A percentile compares a stretch with the other conserved stretches of the same genome.
Conservation (phyloP, 495 filamentous ascomycete genomes). For the Massariosphaeria phaeospora region DNA sequence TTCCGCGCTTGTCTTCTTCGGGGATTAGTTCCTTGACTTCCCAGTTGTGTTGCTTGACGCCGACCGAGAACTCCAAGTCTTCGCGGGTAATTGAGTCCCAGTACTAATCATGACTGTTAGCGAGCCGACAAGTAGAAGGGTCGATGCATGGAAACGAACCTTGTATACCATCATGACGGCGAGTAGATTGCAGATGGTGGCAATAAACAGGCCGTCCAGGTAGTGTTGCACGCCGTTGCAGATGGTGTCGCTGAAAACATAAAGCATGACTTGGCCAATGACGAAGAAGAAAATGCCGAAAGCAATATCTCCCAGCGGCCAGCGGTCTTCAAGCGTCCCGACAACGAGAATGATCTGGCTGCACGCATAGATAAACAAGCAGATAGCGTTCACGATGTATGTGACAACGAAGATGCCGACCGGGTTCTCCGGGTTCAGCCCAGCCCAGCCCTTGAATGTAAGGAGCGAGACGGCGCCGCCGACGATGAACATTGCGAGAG, state of each 20-base stretch:
- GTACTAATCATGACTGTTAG: constrained; percentile 55
- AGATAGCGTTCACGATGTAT: constrained; percentile 85
- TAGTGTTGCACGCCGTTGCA: constrained; percentile 88
- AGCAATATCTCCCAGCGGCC: constrained; percentile 89
- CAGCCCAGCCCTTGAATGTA: constrained; percentile 90
- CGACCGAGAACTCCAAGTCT: constrained; percentile 96
- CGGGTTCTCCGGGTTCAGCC: constrained; percentile 77
- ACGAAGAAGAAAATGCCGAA: constrained; percentile 87
- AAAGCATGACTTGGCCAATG: constrained; percentile 86
- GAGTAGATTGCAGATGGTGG: constrained; percentile 86
- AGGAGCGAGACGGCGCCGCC: constrained; percentile 80
- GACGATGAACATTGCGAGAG: constrained; percentile 76
- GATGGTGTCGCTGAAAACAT: constrained; percentile 80
- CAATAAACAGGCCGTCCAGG: constrained; percentile 90
- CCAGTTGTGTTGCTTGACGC: constrained; percentile 92
- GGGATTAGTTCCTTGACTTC: constrained; percentile 91
- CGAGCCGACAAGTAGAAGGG: constrained; percentile 8
- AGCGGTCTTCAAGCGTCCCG: constrained; percentile 88
- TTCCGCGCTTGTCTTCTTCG: constrained; percentile 80
- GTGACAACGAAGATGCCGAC: constrained; percentile 86
- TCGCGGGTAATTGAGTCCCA: constrained; percentile 99
- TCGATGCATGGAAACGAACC: constrained; percentile 47
- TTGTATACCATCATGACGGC: constrained; percentile 99
- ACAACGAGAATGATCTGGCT: constrained; percentile 85
- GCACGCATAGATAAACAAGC: constrained; percentile 75